Evolutionary conservation across 768 basidiomycete genomes (phyloP), one percentile per base, ranked within the genome.

Genomic region (Tricholoma sp.): DNA sequence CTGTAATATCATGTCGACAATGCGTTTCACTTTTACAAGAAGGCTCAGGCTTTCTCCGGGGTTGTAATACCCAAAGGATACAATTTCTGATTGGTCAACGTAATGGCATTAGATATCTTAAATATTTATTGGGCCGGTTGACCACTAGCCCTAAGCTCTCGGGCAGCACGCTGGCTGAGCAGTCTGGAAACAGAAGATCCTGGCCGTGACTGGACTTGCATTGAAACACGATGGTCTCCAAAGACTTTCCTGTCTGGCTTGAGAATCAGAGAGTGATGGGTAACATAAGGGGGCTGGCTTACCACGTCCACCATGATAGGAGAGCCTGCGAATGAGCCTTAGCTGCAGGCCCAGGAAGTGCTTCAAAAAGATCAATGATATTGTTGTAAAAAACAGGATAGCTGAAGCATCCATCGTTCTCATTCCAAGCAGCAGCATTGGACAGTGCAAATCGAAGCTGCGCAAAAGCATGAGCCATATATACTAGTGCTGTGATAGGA

Each of bases 391-490:
- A 50, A 17, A 13, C 31, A 18, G n/a, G 15, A 31, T 50, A 50
- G 15, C 28, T 50, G 13, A 31, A 50, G 8, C 31, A 31, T 7
- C 49, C 49, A 15, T 50, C 49, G 3, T 42, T 17, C 6, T 42
- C 18, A 20, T 42, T 42, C 41, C 41, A 42, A 24, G 6, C 54
- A n/a, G 20, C 20, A 1, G 45, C 7, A 48, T 49, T 57, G 0
- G 63, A 64, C 10, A 64, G 52, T 7, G 63, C 54, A 8, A 64
- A 54, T 20, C 59, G 52, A 11, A 57, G 33, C 62, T 63, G 24
- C 13, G 3, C 32, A 8, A 37, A 12, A 12, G 8, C 2, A 24
- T 24, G 24, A 4, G 24, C 4, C n/a, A n/a, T 24, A 24, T 24
- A 24, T 2, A 4, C 24, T 24, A 24, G 24, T 4, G 24, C 24